A percentile compares a stretch with the other conserved stretches of the same genome.
These are phyloP conservation scores for Pyrus betulifolia DNA, from an alignment of 306 rosid genomes.

Conservation along the genomic window DNA sequence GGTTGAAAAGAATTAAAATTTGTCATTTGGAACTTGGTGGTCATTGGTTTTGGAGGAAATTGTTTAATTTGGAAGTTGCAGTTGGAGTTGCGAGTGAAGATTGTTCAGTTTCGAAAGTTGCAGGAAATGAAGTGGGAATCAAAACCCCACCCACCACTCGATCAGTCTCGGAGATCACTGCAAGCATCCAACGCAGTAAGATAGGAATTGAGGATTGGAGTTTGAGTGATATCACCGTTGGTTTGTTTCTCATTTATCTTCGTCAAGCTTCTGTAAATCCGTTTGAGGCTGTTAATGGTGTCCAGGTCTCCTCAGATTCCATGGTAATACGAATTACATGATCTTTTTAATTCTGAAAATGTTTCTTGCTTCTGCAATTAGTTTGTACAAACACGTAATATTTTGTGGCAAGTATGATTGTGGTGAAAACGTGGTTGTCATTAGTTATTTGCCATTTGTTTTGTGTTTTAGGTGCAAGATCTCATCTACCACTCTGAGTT, in stretches of 20 bases:
- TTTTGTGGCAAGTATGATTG: background rate
- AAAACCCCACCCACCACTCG: constrained; percentile 48
- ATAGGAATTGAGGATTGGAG: constrained; percentile 89
- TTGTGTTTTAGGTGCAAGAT: constrained; percentile 69
- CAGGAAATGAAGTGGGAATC: constrained; percentile 48
- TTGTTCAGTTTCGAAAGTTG: constrained; percentile 18
- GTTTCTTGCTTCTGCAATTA: background rate
- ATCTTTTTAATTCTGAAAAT: background rate
- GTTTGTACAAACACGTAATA: background rate
- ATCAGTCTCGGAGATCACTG: constrained; percentile 68
- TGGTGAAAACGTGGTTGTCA: constrained; percentile 13
- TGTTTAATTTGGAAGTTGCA: background rate
- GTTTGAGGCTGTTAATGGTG: constrained; percentile 58
- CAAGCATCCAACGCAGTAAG: constrained; percentile 72
- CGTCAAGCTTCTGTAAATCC: constrained; percentile 72
- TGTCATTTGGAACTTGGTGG: background rate
- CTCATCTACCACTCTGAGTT: constrained; percentile 82
- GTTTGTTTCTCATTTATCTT: constrained; percentile 81
- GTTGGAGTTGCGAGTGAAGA: background rate
- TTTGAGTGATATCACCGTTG: constrained; percentile 88
- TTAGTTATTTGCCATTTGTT: constrained; percentile 17
- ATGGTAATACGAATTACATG: constrained; percentile 35
- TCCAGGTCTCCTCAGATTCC: constrained; percentile 60
- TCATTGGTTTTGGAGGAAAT: background rate
- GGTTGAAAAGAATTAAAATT: background rate